Conservation (phyloP, 2,329 filamentous ascomycete species). For the Ophiocordyceps camponoti-rufipedis region DNA sequence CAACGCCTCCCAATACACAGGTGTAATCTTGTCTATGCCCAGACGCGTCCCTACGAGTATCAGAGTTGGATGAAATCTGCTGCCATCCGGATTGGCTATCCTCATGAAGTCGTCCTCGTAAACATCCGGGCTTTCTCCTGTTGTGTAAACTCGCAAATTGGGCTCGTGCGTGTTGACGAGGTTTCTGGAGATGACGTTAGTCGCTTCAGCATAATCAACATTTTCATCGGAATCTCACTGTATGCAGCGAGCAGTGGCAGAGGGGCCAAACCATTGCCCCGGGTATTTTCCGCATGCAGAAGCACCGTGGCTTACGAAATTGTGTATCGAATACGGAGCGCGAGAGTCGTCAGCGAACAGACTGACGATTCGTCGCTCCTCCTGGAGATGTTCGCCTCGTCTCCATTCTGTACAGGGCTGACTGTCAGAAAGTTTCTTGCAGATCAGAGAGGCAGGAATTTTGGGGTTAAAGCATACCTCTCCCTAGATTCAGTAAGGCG, state of each 20-base stretch:
- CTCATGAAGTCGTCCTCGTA: conserved; percentile 79
- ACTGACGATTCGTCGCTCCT: conserved; percentile 55
- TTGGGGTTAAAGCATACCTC: conserved; percentile 35
- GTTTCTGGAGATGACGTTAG: conserved; percentile 32
- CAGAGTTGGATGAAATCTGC: conserved; percentile 62
- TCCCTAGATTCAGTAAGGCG: conserved; percentile 51
- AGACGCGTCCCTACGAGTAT: conserved; percentile 78
- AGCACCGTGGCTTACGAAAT: conserved; percentile 79
- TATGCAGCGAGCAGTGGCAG: conserved; percentile 84
- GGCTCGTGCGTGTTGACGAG: conserved; percentile 49
- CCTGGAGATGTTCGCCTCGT: conserved; percentile 32
- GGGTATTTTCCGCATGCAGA: conserved; percentile 81
- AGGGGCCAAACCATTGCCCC: conserved; percentile 98
- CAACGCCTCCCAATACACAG: conserved; percentile 89
- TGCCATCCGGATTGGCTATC: conserved; percentile 49
- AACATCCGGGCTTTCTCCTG: conserved; percentile 77
- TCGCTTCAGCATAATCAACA: not conserved
- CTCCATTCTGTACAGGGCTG: conserved; percentile 46
- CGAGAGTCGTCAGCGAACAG: conserved; percentile 74
- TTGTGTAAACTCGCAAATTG: conserved; percentile 66
- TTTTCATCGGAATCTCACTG: conserved; percentile 41
- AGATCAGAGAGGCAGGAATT: not conserved
- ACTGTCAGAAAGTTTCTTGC: not conserved
- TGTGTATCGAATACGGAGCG: conserved; percentile 87
- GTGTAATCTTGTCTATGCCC: conserved; percentile 86